Base-by-base conservation (phyloP, 1,139 yeast genomes). In the Meyerozyma elateridarum region DNA sequence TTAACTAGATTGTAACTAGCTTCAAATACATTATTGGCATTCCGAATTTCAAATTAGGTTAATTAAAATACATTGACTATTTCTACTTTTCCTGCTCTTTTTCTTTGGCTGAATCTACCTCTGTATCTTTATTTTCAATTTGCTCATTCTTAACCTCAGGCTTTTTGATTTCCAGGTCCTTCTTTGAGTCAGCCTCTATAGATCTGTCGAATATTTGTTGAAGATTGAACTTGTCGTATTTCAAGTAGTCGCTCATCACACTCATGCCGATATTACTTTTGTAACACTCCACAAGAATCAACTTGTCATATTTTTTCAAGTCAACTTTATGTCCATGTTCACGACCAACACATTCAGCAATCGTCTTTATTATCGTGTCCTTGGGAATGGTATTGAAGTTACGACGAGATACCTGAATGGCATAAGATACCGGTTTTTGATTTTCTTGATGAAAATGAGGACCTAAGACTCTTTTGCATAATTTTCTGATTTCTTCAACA, bases 221-320 rank as follows among this genome's bases (percentile, higher is more conserved):
- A 35, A 81, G 58, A 46, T 81, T 81, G 54, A 63, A 79, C 49
- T 74, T 72, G 40, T 69, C 72, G 36, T 67, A 56, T 36, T 59
- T 54, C 26, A 79, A 78, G 49, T 74, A 85, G 39, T 74, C 71
- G 31, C 74, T 72, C 5, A 84, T 88, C 12, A 87, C 89, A 51
- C 88, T 73, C 76, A 83, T 79, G 3, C 95, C 95, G 29, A 85
- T 72, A 47, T 79, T 82, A 39, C 75, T 82, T 54, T 88, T 89
- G 59, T 80, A 91, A 50, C 96, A 85, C 52, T 88, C 96, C 2
- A 91, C 83, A 37, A 91, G 52, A 32, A 91, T 76, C 46, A 91
- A 63, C 48, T 80, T 80, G 37, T 88, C 95, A 49, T 78, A 87
- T 13, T 78, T 62, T 46, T 87, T 85, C 54, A 91, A 69, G 51